phyloP scores from a whole-genome alignment of 768 basidiomycete species.

The Pholiota molesta region DNA sequence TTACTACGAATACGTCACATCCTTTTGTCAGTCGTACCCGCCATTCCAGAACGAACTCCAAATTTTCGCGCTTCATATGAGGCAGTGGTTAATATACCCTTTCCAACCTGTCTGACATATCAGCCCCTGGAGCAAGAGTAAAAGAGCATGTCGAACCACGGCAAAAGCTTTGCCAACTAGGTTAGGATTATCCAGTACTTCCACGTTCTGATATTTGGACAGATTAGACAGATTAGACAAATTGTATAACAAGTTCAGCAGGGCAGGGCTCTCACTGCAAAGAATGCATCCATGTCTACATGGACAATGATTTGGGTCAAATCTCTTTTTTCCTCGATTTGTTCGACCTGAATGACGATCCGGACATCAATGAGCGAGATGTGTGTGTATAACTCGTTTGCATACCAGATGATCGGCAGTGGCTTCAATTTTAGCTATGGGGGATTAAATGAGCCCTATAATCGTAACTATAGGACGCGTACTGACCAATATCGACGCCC shows the following conservation, averaged over 20 bases:
- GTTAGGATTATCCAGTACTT: conserved; percentile 64
- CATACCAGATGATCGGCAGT: conserved; percentile 70
- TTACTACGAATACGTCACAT: neutral
- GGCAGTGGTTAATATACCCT: conserved; percentile 85
- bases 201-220: conserved; percentile 53
- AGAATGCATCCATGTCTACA: conserved; percentile 97
- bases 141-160: conserved; percentile 37
- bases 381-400: neutral
- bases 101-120: conserved; percentile 58
- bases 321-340: conserved; percentile 78
- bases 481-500: conserved; percentile 60
- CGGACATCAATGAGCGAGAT: conserved; percentile 22
- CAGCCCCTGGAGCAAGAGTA: conserved; percentile 15
- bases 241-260: neutral
- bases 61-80: conserved; percentile 91
- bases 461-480: conserved; percentile 9
- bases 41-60: conserved; percentile 94
- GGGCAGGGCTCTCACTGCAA: conserved; percentile 45
- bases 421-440: conserved; percentile 59
- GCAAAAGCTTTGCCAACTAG: conserved; percentile 76
- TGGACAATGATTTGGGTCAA: conserved; percentile 87
- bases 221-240: conserved; percentile 3
- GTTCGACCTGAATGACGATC: conserved; percentile 45
- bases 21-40: conserved; percentile 53
- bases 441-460: conserved; percentile 14